Conservation (phyloP, 2,329 filamentous ascomycete genomes). For the Magnaporthiopsis poae region DNA sequence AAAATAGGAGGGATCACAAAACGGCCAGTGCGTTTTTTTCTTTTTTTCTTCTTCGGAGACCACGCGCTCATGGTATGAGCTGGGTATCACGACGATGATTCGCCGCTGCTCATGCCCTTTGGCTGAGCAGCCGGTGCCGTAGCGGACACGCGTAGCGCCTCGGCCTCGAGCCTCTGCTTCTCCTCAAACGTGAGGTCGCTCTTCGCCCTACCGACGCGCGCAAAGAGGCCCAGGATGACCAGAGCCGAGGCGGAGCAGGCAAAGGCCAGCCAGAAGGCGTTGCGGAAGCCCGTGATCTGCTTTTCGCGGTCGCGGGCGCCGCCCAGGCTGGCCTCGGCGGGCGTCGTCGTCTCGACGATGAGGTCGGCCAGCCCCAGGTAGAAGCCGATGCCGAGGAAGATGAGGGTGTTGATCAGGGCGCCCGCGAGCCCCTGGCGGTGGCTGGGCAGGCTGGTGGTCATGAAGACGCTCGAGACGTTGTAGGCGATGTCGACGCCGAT, state of each 20-base stretch:
- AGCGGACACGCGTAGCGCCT: neutral
- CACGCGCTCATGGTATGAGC: too few species aligned
- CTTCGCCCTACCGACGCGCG: constrained; percentile 42
- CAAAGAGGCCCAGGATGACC: constrained; percentile 40
- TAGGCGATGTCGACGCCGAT: constrained; percentile 67
- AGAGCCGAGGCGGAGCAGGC: constrained; percentile 43
- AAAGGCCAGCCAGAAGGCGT: constrained; percentile 57
- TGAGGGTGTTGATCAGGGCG: constrained; percentile 58
- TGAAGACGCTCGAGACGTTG: constrained; percentile 67
- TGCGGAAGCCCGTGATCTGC: constrained; percentile 46
- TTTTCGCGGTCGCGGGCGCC: constrained; percentile 15
- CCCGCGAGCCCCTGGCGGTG: constrained; percentile 62
- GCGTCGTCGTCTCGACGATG: constrained; percentile 26
- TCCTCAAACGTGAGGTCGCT: constrained; percentile 19
- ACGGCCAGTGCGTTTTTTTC: too few species aligned
- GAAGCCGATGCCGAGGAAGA: constrained; percentile 64
- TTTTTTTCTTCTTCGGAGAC: too few species aligned
- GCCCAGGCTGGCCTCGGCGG: constrained; percentile 28
- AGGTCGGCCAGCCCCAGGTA: constrained; percentile 64
- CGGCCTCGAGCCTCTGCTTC: constrained; percentile 11
- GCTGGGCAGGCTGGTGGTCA: constrained; percentile 60
- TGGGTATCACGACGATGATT: too few species aligned
- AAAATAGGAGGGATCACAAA: too few species aligned
- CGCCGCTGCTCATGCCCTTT: neutral
- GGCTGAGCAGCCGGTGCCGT: neutral